Conservation (phyloP, 345 rosid genomes). For the Abelmoschus esculentus region DNA sequence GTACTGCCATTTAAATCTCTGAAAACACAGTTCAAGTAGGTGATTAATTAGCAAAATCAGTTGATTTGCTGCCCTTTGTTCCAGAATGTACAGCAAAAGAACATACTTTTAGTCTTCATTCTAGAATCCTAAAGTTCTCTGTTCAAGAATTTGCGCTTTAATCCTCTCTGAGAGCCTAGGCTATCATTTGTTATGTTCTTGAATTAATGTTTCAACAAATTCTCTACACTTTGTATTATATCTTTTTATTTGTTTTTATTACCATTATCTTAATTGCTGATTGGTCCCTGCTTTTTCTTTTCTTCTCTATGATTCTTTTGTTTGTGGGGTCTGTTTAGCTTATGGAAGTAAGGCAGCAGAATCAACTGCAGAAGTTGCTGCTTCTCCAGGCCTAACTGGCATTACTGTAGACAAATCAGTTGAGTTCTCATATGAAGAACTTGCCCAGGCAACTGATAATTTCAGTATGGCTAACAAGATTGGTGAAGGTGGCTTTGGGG, state of each 20-base stretch:
- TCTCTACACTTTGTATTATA: neutral
- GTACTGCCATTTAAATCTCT: neutral
- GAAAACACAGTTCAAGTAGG: neutral
- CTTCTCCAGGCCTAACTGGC: conserved; percentile 41
- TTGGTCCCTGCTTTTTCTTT: conserved; percentile 20
- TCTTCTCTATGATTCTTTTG: neutral
- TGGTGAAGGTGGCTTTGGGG: conserved; percentile 91
- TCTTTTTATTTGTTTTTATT: neutral
- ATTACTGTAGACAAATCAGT: conserved; percentile 83
- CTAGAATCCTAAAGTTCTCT: neutral
- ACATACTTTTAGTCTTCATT: neutral
- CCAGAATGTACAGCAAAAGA: neutral
- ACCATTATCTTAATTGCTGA: neutral
- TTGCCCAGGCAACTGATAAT: conserved; percentile 74
- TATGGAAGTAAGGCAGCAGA: conserved; percentile 29
- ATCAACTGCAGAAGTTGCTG: conserved; percentile 20
- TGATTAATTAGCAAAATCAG: neutral
- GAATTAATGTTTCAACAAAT: neutral
- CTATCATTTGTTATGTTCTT: neutral
- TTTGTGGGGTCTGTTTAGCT: conserved; percentile 24
- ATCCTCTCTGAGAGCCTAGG: neutral
- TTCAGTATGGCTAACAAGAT: conserved; percentile 84
- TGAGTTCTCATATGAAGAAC: conserved; percentile 87
- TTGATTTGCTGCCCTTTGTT: neutral
- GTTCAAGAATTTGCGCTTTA: neutral